A percentile compares a stretch with the other conserved stretches of the same genome.
Conservation (phyloP, 768 basidiomycete species). For the Pleurotus cornucopiae region DNA sequence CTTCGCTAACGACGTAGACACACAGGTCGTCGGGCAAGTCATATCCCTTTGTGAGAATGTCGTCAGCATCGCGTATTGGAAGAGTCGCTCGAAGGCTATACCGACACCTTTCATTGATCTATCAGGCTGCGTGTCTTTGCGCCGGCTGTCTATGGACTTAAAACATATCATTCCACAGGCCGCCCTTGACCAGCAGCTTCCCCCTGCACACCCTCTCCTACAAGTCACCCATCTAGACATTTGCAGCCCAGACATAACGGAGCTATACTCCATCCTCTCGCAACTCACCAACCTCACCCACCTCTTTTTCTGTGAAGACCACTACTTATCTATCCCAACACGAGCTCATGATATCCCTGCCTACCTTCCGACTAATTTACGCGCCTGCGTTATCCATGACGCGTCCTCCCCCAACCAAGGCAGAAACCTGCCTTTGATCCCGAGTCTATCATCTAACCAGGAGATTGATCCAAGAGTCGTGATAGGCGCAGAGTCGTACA, state of each 20-base stretch:
- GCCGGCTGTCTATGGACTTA: slow-evolving; percentile 2
- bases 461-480: neutral
- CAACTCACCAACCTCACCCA: slow-evolving; percentile 1
- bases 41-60: neutral
- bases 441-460: no score
- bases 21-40: neutral
- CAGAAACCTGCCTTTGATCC: no score
- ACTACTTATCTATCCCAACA: neutral
- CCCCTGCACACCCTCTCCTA: neutral
- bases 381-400: neutral
- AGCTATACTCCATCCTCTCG: neutral
- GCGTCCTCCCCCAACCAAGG: neutral
- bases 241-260: neutral
- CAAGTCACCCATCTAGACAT: neutral
- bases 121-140: neutral
- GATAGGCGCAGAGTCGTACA: neutral
- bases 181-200: neutral
- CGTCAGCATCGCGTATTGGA: slow-evolving; percentile 1
- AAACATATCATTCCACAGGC: neutral
- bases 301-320: slow-evolving; percentile 6
- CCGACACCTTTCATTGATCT: neutral
- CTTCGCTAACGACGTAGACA: neutral
- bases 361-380: neutral
- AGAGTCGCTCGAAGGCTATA: neutral
- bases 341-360: neutral